These are phyloP conservation scores for Chlorella vulgaris DNA, from an alignment of 139 green algal genomes.

Conservation along the genomic window DNA sequence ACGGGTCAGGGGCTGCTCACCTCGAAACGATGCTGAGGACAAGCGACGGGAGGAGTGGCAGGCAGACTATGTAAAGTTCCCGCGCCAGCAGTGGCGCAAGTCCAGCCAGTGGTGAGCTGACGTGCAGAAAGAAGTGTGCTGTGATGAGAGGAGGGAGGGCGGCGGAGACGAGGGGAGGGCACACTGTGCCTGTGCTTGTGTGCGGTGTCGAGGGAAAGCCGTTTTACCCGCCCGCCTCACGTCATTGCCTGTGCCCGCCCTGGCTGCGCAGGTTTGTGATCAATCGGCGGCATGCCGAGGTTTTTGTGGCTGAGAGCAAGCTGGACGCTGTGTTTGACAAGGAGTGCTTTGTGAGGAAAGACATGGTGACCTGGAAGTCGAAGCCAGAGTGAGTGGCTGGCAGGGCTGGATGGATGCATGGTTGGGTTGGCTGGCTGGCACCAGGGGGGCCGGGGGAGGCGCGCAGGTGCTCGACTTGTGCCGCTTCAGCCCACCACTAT, in stretches of 20 bases:
- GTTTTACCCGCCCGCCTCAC: no score
- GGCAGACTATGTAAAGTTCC: not conserved
- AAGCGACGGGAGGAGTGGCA: no score
- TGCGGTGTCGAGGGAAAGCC: not conserved
- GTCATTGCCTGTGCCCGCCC: not conserved
- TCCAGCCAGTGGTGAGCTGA: constrained; percentile 24
- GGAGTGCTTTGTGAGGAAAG: not conserved
- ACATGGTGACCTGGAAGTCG: not conserved
- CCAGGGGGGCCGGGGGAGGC: not conserved
- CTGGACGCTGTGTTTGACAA: not conserved
- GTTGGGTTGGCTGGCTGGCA: not conserved
- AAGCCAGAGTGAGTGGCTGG: not conserved
- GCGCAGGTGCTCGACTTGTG: not conserved
- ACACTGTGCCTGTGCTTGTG: not conserved
- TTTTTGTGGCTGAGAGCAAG: not conserved
- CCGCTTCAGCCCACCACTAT: not conserved
- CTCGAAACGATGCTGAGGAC: not conserved
- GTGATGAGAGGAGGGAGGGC: not conserved
- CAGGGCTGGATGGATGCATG: not conserved
- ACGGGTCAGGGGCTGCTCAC: constrained; percentile 38
- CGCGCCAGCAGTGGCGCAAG: constrained; percentile 9
- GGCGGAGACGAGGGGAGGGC: not conserved
- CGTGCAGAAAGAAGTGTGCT: not conserved
- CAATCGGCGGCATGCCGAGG: constrained; percentile 8
- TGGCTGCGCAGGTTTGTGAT: constrained; percentile 1